These are phyloP conservation scores for Cyberlindnera subsufficiens DNA, from an alignment of 805 yeast genomes.

Conservation along the genomic window DNA sequence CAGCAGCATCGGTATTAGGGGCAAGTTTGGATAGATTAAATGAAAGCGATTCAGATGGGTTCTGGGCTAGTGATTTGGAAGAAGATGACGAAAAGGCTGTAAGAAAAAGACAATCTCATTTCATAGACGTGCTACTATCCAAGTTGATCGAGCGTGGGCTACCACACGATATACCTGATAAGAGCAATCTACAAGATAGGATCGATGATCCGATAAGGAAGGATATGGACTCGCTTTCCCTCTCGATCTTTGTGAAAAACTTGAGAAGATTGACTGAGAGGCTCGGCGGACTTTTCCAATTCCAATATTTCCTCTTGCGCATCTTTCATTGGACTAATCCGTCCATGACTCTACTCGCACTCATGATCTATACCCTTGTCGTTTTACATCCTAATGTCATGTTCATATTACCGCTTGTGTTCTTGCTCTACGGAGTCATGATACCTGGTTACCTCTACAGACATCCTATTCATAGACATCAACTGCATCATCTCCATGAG, in stretches of 20 bases:
- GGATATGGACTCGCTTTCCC: conserved; percentile 48
- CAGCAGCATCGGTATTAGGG: conserved; percentile 39
- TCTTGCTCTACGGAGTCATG: conserved; percentile 50
- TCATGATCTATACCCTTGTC: conserved; percentile 57
- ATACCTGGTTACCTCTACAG: conserved; percentile 64
- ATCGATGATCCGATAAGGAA: conserved; percentile 39
- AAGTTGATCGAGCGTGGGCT: conserved; percentile 44
- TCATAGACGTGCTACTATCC: conserved; percentile 53
- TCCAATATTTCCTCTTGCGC: conserved; percentile 57
- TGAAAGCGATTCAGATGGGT: conserved; percentile 14
- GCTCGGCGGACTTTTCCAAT: conserved; percentile 48
- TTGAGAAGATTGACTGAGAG: conserved; percentile 49
- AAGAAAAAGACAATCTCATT: conserved; percentile 32
- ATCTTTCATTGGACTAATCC: conserved; percentile 74
- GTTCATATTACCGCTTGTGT: conserved; percentile 55
- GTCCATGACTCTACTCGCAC: conserved; percentile 53
- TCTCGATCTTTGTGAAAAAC: conserved; percentile 50
- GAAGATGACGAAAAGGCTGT: conserved; percentile 3
- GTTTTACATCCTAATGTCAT: conserved; percentile 70
- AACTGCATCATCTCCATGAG: conserved; percentile 31
- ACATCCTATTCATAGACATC: conserved; percentile 53
- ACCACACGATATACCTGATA: conserved; percentile 43
- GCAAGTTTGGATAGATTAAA: conserved; percentile 36
- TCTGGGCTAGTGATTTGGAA: conserved; percentile 12
- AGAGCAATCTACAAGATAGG: conserved; percentile 35